These are phyloP conservation scores for Liquidambar formosana DNA, from an alignment of 164 flowering plant genomes.

Conservation along the genomic window DNA sequence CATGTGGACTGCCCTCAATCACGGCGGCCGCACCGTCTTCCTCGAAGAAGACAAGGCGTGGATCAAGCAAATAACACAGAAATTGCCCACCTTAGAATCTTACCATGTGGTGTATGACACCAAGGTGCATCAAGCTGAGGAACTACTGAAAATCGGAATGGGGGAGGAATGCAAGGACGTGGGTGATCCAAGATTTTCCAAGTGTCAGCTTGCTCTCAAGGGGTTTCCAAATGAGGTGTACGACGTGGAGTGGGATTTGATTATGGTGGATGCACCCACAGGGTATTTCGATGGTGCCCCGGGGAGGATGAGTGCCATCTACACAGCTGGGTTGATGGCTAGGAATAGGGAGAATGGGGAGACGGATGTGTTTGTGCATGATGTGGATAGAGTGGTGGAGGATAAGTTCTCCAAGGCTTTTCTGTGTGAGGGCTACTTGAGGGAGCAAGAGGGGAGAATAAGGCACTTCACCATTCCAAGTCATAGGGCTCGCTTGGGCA, in stretches of 20 bases:
- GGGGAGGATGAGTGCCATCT: constrained; percentile 57
- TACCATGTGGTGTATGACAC: constrained; percentile 1
- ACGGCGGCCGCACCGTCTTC: constrained; percentile 54
- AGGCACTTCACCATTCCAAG: constrained; percentile 59
- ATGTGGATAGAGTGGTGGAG: constrained; percentile 52
- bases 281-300: constrained; percentile 51
- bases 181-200: constrained; percentile 42
- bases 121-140: neutral
- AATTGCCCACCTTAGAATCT: neutral
- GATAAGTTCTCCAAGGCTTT: constrained; percentile 47
- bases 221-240: constrained; percentile 45
- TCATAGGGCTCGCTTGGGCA: constrained; percentile 26
- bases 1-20: constrained; percentile 28
- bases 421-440: constrained; percentile 48
- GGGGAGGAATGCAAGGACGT: constrained; percentile 34
- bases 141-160: constrained; percentile 12
- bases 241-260: constrained; percentile 57
- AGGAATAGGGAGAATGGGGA: constrained; percentile 50
- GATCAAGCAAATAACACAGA: constrained; percentile 29
- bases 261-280: constrained; percentile 68
- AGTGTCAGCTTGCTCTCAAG: constrained; percentile 38
- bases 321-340: constrained; percentile 56
- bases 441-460: constrained; percentile 41
- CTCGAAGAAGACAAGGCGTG: constrained; percentile 56
- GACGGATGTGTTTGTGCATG: constrained; percentile 63